Conservation (phyloP, 192 early-diverging fungal genomes). For the Rhizoclosmatium sp. region DNA sequence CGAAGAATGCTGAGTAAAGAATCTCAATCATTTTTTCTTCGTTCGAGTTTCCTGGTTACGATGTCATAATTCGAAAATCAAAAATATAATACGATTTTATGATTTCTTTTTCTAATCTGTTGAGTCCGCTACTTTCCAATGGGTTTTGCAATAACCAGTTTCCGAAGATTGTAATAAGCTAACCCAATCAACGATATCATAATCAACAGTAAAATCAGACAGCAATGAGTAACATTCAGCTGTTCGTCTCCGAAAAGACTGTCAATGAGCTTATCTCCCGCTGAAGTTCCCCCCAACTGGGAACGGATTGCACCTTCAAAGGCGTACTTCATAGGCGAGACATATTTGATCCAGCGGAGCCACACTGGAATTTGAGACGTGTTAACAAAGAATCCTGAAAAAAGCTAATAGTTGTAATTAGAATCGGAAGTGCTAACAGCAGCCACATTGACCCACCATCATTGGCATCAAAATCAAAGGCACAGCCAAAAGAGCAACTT, state of each 20-base stretch:
- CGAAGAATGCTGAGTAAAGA: too few relatives aligned
- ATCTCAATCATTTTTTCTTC: too few relatives aligned
- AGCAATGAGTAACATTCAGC: conserved; percentile 27
- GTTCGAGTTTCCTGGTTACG: too few relatives aligned
- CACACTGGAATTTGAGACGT: conserved; percentile 61
- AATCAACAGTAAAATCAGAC: conserved; percentile 28
- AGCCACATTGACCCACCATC: conserved; percentile 42
- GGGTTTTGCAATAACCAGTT: too few relatives aligned
- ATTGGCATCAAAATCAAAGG: conserved; percentile 63
- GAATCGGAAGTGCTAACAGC: background rate
- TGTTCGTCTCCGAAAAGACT: conserved; percentile 34
- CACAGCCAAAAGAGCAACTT: conserved; percentile 52
- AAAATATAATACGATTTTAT: too few relatives aligned
- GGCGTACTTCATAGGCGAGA: conserved; percentile 65
- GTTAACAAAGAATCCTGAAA: conserved; percentile 68
- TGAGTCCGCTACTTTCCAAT: too few relatives aligned
- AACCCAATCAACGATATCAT: conserved; percentile 31
- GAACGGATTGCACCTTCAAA: conserved; percentile 57
- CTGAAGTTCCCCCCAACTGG: conserved; percentile 51
- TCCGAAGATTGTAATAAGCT: conserved; percentile 27
- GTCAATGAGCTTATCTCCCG: conserved; percentile 27
- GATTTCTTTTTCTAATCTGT: too few relatives aligned
- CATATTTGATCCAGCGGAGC: conserved; percentile 53
- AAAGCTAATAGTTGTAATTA: background rate
- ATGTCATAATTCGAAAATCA: too few relatives aligned